Percentiles rank a stretch among this genome's conserved stretches.
Conservation (phyloP, 495 filamentous ascomycete species). For the Neurospora pannonica region DNA sequence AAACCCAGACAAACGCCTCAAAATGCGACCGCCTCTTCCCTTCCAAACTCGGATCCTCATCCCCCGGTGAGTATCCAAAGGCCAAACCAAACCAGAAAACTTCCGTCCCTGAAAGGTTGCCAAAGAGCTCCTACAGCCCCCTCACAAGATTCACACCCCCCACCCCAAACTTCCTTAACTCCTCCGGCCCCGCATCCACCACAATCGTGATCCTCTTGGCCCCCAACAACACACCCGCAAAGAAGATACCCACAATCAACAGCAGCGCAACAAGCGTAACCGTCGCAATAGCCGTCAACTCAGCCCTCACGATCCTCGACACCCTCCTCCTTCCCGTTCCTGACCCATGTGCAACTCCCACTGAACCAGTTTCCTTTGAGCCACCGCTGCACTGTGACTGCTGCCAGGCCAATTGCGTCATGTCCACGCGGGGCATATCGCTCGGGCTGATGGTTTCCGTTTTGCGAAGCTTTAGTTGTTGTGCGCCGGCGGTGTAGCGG, state of each 20-base stretch:
- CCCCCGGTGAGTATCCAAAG: too few relatives aligned
- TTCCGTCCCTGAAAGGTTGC: too few relatives aligned
- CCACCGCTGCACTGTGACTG: background rate
- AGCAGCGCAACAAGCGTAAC: background rate
- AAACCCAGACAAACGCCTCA: background rate
- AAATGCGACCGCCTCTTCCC: background rate
- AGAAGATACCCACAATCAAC: background rate
- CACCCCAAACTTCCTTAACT: background rate
- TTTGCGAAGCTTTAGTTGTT: background rate
- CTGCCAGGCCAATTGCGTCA: background rate
- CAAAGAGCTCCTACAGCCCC: too few relatives aligned
- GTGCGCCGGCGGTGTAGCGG: background rate
- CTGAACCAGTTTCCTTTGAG: background rate
- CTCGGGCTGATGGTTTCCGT: background rate
- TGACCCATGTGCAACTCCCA: background rate
- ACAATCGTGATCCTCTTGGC: slow-evolving; percentile 3
- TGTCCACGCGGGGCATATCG: background rate
- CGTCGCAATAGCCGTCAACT: slow-evolving; percentile 1
- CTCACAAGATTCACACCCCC: background rate
- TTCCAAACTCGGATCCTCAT: too few relatives aligned
- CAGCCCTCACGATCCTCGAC: background rate
- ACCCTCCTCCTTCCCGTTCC: background rate
- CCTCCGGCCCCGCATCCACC: background rate
- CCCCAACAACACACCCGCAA: slow-evolving; percentile 1
- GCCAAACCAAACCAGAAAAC: too few relatives aligned